Evolutionary conservation across 2,329 filamentous ascomycete species (phyloP), one percentile per base, ranked within the genome.

Genomic region (Scedosporium boydii): DNA sequence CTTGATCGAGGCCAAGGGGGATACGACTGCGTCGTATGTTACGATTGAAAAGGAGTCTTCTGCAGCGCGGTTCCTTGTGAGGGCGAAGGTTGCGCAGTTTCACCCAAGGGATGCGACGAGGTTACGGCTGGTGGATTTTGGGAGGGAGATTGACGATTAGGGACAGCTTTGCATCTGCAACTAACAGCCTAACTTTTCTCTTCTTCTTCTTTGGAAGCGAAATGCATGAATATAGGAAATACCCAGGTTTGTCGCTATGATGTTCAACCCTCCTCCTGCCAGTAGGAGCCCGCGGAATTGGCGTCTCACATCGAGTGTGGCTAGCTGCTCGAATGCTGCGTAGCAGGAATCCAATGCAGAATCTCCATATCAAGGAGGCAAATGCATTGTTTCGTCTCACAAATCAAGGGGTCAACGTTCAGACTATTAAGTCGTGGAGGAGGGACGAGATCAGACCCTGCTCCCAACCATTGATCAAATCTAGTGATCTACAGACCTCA

Each of bases 51-150:
- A 80, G 63, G 86, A 88, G 68, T 84, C 85, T 56, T 84, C 86
- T 2, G 83, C 84, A 12, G 82, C 82, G 2, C 80, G 86, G 65
- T 88, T 88, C 67, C 74, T 88, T 23, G 83, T 88, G 41, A 75
- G 86, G 62, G 85, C 84, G 44, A 87, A 87, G 68, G 85, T 87
- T 48, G 86, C 86, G 3, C 81, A 85, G 67, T 87, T 88, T 67
- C 85, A 89, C 67, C 85, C 84, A 3, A 82, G 77, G 65, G 85
- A 88, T 72, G 84, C 86, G 14, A 82, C 77, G 51, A 80, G 75
- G 69, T 72, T 89, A 60, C 79, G 82, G 59, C 71, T 88, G 57
- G 73, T 88, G 57, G 85, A 88, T 70, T 88, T 87, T 76, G 85
- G 85, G 16, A 80, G 82, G 63, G 85, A 87, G 66, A 69, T 88